Evolutionary conservation across 169 alveolate genomes (phyloP).

Genomic region (Nephromyces sp.): DNA sequence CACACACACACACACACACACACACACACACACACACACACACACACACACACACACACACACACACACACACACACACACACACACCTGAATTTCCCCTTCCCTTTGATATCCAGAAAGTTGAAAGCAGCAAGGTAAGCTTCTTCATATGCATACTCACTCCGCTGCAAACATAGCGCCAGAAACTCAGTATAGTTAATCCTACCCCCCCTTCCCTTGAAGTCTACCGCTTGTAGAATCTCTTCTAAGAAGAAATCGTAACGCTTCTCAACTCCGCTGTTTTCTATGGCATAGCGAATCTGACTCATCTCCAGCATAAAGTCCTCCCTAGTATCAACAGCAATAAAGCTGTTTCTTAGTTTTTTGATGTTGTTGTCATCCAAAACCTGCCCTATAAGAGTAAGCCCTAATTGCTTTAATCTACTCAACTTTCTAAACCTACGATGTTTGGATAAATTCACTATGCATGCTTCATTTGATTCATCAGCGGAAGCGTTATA

Average conservation of each 20-base stretch:
- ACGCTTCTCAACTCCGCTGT: no score
- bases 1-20: no score
- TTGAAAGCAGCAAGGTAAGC: not conserved
- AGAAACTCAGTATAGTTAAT: not conserved
- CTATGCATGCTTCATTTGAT: no score
- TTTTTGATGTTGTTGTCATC: not conserved
- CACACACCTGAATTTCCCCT: not conserved
- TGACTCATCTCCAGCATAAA: not conserved
- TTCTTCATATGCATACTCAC: not conserved
- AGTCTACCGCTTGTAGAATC: not conserved
- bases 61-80: not conserved
- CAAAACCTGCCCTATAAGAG: not conserved
- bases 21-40: no score
- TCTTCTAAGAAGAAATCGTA: not conserved
- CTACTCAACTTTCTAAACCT: not conserved
- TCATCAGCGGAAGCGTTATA: no score
- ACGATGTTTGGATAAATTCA: not conserved
- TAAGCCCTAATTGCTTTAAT: not conserved
- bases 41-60: not conserved
- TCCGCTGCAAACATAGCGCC: not conserved
- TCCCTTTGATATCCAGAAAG: not conserved
- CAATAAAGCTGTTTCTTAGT: not conserved
- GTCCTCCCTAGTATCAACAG: not conserved
- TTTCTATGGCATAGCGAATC: not conserved
- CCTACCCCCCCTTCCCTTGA: not conserved